Evolutionary conservation across 2,329 filamentous ascomycete genomes (phyloP).

Genomic region (Tolypocladium amazonense): DNA sequence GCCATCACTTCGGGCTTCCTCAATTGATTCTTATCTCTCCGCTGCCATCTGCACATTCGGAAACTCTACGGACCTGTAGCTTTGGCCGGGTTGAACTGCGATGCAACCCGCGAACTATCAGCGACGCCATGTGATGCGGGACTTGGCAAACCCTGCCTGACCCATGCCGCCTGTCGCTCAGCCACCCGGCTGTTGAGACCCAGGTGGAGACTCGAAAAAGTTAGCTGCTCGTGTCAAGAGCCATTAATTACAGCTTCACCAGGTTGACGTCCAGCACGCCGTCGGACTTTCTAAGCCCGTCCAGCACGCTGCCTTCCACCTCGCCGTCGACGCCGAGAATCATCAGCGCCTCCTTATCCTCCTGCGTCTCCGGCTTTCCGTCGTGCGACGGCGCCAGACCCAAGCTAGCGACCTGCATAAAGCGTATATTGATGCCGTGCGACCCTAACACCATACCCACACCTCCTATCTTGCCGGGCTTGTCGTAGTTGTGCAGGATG

Average conservation of each 20-base stretch:
- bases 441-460: conserved; percentile 62
- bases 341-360: conserved; percentile 64
- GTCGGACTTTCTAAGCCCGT: conserved; percentile 35
- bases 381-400: conserved; percentile 14
- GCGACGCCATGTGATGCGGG: background rate
- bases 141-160: background rate
- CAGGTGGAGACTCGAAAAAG: background rate
- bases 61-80: background rate
- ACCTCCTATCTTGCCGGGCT: conserved; percentile 71
- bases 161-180: background rate
- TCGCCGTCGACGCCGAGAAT: conserved; percentile 63
- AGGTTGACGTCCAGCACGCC: conserved; percentile 47
- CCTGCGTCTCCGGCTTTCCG: conserved; percentile 10
- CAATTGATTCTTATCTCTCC: background rate
- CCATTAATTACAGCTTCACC: conserved; percentile 29
- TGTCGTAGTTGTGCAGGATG: conserved; percentile 74
- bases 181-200: background rate
- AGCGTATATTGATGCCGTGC: conserved; percentile 66
- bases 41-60: background rate
- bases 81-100: background rate
- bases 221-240: background rate
- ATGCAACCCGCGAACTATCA: background rate
- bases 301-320: conserved; percentile 46
- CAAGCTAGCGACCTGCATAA: conserved; percentile 62
- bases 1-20: too few species aligned